Evolutionary conservation across 495 filamentous ascomycete species (phyloP), one percentile per base, ranked within the genome.

Genomic region (Corynascus novoguineensis): DNA sequence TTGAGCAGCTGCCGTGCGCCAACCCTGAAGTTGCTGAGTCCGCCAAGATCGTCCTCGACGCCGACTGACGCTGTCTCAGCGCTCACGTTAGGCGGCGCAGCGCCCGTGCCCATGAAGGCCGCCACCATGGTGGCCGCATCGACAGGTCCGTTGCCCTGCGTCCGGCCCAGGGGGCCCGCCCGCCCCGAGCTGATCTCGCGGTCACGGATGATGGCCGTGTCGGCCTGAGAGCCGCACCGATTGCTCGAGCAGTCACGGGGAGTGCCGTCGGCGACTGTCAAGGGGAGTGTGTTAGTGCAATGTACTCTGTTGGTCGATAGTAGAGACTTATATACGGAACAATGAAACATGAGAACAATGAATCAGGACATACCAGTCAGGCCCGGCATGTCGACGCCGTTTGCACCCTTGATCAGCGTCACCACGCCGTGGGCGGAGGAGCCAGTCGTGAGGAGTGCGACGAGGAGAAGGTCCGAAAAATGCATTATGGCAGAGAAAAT

Each of bases 91-190:
- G 73, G 4, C 10, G 37, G 73, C 10, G 62, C 68, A 14, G 64
- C 51, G 15, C 65, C 67, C 29, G 47, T 56, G 32, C 71, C 69
- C 74, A 77, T 77, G 62, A 79, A 79, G 61, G 54, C 66, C 37
- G 71, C 44, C 42, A 79, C 65, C 68, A 75, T 74, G 50, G 60
- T 67, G 8, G 70, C 68, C 17, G 74, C 69, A 44, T 82, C 75
- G 56, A 85, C 71, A 48, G 80, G 77, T 2, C 82, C 79, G 56
- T 75, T 78, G 59, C 75, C 75, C 42, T 79, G 68, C 29, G 81
- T 85, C 15, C 82, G 78, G 28, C 82, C 82, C 15, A 85, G 72
- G 41, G 82, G 75, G 29, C 76, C 72, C 28, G 75, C 78, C 47
- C 77, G 71, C 58, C 63, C 61, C 29, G 61, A 69, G 35, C 63